Evolutionary conservation across 192 early-diverging fungal genomes (phyloP).

Genomic region (Mycoemilia scoparia): DNA sequence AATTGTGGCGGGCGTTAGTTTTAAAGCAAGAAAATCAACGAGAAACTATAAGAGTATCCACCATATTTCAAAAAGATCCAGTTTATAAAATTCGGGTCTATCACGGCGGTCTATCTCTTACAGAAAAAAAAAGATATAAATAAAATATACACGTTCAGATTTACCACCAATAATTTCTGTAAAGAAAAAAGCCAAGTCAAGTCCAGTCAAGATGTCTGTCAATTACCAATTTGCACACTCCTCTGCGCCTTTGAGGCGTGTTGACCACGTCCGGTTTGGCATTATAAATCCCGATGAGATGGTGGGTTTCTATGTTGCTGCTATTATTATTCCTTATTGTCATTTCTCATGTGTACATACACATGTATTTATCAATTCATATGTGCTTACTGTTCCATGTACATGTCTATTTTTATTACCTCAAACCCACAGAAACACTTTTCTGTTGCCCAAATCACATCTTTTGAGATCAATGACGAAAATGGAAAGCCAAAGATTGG

Average conservation of each 20-base stretch:
- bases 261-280: conserved; percentile 87
- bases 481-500: conserved; percentile 64
- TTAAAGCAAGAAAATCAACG: too few species aligned
- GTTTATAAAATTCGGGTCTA: too few species aligned
- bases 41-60: too few species aligned
- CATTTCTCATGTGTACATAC: conserved; percentile 1
- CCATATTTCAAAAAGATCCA: too few species aligned
- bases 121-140: too few species aligned
- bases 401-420: conserved; percentile 4
- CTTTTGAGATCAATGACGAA: conserved; percentile 74
- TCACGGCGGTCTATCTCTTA: too few species aligned
- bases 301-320: conserved; percentile 38
- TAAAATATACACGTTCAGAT: too few species aligned
- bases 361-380: not conserved
- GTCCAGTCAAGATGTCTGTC: conserved; percentile 22
- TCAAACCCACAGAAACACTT: conserved; percentile 64
- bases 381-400: not conserved
- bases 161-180: too few species aligned
- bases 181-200: too few species aligned
- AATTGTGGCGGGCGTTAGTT: too few species aligned
- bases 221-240: conserved; percentile 15
- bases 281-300: conserved; percentile 92
- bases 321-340: not conserved
- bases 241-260: conserved; percentile 44
- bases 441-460: conserved; percentile 88